Percentiles rank a stretch among this genome's conserved stretches.
phyloP scores from a whole-genome alignment of 176 grass and related monocot species.

The Chloris gayana region DNA sequence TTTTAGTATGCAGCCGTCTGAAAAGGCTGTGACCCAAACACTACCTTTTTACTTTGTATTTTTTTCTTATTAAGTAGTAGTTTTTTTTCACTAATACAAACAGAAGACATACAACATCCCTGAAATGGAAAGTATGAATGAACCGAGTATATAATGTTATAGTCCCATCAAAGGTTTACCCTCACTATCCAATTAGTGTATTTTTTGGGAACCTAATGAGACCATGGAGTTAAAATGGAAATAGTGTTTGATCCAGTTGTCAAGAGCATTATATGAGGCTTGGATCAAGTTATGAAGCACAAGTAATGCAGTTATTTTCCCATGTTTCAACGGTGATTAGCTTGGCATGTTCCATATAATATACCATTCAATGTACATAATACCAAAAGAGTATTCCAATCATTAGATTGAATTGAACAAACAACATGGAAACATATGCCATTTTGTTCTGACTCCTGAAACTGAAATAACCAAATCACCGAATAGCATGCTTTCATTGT shows the following conservation, averaged over 20 bases:
- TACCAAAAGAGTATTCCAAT: background rate
- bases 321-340: background rate
- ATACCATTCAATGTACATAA: background rate
- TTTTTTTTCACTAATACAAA: background rate
- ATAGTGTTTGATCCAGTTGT: background rate
- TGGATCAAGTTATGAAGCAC: background rate
- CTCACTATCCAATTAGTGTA: background rate
- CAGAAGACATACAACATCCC: background rate
- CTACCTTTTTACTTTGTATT: background rate
- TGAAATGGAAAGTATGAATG: background rate
- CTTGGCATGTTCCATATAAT: background rate
- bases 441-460: background rate
- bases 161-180: background rate
- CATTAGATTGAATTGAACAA: background rate
- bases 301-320: background rate
- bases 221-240: background rate
- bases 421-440: background rate
- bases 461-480: background rate
- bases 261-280: background rate
- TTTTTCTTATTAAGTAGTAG: background rate
- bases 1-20: background rate
- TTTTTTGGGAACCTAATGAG: background rate
- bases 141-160: background rate
- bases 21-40: background rate
- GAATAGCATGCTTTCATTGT: background rate